These are phyloP conservation scores for Carex myosuroides DNA, from an alignment of 176 grass and related monocot species.

Conservation along the genomic window DNA sequence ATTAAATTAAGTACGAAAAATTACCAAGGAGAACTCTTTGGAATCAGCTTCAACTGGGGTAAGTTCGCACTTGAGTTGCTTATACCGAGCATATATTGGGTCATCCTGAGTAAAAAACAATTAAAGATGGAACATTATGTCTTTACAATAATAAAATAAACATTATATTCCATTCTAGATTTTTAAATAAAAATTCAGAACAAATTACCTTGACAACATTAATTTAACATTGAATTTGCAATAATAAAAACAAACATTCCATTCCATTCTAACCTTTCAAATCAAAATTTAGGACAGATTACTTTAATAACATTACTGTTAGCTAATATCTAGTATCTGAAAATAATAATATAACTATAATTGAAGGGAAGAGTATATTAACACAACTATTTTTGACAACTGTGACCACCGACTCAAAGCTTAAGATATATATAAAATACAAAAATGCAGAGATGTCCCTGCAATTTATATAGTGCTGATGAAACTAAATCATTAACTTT, in stretches of 20 bases:
- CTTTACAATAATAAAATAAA: neutral
- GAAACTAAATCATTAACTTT: too few species aligned
- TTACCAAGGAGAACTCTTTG: conserved; percentile 79
- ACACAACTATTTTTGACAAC: neutral
- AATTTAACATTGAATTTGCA: neutral
- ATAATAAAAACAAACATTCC: neutral
- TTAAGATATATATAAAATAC: too few species aligned
- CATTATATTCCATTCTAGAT: neutral
- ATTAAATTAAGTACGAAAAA: neutral
- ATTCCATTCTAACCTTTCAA: neutral
- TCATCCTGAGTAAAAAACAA: conserved; percentile 50
- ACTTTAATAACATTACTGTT: neutral
- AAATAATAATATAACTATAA: neutral
- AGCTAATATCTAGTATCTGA: neutral
- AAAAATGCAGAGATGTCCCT: too few species aligned
- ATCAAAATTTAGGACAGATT: neutral
- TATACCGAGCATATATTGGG: conserved; percentile 61
- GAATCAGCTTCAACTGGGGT: conserved; percentile 55
- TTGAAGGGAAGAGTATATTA: neutral
- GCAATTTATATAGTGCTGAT: too few species aligned
- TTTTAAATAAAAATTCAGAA: neutral
- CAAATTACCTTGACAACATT: neutral
- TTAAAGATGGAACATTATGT: neutral
- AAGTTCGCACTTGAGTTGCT: conserved; percentile 78
- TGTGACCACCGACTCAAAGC: too few species aligned